Base-by-base conservation (phyloP, 371 early-diverging fungal species). In the Lichtheimia ramosa region DNA sequence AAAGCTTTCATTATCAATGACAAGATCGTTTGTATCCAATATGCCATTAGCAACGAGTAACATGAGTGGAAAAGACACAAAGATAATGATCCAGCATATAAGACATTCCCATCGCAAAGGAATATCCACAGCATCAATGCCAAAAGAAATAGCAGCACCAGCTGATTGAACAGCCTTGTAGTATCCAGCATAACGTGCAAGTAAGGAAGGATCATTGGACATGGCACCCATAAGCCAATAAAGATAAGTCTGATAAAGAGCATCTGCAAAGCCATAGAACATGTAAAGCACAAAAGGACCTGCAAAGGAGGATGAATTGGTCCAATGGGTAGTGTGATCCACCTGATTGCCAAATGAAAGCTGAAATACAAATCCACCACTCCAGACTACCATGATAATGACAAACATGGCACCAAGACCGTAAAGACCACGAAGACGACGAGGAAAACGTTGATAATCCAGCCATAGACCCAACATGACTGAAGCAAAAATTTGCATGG, bases 151-250 rank as follows among this genome's bases (percentile, higher is more conserved):
- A 41, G 75, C 75, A 20, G 73, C 70, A 53, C 75, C 75, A 40
- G 73, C 75, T 8, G 83, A 82, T 69, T 88, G 88, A 49, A 81
- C 73, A 48, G 84, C 85, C 70, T 88, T 84, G 79, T 87, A 88
- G 62, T 83, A 89, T 6, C 90, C 94, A 18, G 89, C 86, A 64
- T 86, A 92, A 27, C 88, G 81, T 43, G 92, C 83, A 23, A 90
- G 76, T 34, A 79, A 59, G 56, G 79, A 71, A 63, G 85, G 76
- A 43, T 92, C 88, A 69, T 89, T 89, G 27, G 87, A 80, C 54
- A 89, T 78, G 48, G 91, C 84, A 10, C 92, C 91, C 79, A 91
- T 88, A 41, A 92, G 64, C 91, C 92, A 92, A 79, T 90, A 89
- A 39, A 85, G 78, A 58, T 83, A 83, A 28, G 82, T 78, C 70